Percentiles rank a stretch among this genome's conserved stretches.
Evolutionary conservation across 2,329 filamentous ascomycete genomes (phyloP).

Genomic region (Diplodia sapinea): DNA sequence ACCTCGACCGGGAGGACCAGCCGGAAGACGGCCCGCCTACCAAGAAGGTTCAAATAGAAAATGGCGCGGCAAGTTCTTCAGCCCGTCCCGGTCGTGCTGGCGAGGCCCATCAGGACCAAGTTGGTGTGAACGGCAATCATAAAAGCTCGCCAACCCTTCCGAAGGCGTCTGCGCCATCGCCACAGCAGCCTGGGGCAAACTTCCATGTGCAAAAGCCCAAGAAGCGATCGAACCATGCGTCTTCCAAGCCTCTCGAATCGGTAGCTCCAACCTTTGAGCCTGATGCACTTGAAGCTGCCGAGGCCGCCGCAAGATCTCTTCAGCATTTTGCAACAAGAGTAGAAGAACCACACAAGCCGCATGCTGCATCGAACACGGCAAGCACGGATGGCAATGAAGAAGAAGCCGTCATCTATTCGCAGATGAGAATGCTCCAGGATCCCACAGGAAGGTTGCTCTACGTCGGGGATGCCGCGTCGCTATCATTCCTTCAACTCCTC

Average conservation of each 20-base stretch:
- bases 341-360: conserved; percentile 38
- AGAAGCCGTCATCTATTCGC: conserved; percentile 61
- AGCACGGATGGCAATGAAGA: conserved; percentile 57
- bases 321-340: conserved; percentile 37
- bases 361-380: conserved; percentile 40
- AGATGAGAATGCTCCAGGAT: conserved; percentile 66
- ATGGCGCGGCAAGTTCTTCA: neutral
- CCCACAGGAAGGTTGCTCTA: conserved; percentile 64
- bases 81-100: neutral
- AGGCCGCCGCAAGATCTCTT: conserved; percentile 38
- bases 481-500: conserved; percentile 66
- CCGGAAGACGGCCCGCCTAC: conserved; percentile 48
- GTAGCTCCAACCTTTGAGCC: conserved; percentile 36
- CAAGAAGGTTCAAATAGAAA: conserved; percentile 42
- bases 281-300: conserved; percentile 32
- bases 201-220: neutral
- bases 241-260: conserved; percentile 8
- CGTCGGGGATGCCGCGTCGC: conserved; percentile 66
- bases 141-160: conserved; percentile 12
- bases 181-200: neutral
- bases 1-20: conserved; percentile 45
- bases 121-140: neutral
- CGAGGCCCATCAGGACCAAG: neutral
- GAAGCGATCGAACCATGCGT: neutral
- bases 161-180: conserved; percentile 7